Evolutionary conservation across 192 early-diverging fungal genomes (phyloP).

Genomic region (Spinellus fusiger): DNA sequence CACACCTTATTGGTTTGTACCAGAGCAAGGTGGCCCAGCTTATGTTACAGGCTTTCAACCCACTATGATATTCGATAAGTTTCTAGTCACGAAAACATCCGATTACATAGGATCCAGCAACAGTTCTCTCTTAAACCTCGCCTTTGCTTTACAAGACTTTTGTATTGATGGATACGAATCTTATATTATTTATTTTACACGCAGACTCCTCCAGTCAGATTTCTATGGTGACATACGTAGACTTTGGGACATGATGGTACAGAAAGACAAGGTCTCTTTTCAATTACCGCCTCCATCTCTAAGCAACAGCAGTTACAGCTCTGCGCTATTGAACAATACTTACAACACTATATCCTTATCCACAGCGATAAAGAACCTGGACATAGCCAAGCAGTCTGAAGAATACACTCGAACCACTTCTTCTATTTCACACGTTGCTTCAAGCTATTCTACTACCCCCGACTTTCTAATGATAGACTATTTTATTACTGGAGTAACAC

Average conservation of each 20-base stretch:
- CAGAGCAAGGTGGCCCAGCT: slow-evolving; percentile 10
- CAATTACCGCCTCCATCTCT: neutral
- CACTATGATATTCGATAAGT: slow-evolving; percentile 36
- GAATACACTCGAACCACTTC: slow-evolving; percentile 9
- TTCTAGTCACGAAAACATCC: neutral
- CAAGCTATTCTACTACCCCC: slow-evolving; percentile 13
- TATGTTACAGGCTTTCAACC: slow-evolving; percentile 32
- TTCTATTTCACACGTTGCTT: slow-evolving; percentile 26
- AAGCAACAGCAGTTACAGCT: neutral
- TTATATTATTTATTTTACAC: slow-evolving; percentile 27
- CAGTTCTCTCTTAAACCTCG: slow-evolving; percentile 4
- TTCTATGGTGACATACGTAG: slow-evolving; percentile 7
- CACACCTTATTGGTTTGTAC: slow-evolving; percentile 10
- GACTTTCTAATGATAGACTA: slow-evolving; percentile 27
- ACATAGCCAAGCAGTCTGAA: slow-evolving; percentile 2
- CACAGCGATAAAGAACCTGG: slow-evolving; percentile 3
- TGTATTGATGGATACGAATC: slow-evolving; percentile 20
- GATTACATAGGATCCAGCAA: neutral
- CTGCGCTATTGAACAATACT: neutral
- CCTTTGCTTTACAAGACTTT: slow-evolving; percentile 22
- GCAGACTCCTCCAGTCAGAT: slow-evolving; percentile 11
- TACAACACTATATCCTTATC: slow-evolving; percentile 7
- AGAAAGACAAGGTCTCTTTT: neutral
- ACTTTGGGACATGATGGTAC: slow-evolving; percentile 9
- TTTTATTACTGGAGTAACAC: slow-evolving; percentile 8